phyloP scores from a whole-genome alignment of 257 asterid genomes.

The Ilex aquifolium region DNA sequence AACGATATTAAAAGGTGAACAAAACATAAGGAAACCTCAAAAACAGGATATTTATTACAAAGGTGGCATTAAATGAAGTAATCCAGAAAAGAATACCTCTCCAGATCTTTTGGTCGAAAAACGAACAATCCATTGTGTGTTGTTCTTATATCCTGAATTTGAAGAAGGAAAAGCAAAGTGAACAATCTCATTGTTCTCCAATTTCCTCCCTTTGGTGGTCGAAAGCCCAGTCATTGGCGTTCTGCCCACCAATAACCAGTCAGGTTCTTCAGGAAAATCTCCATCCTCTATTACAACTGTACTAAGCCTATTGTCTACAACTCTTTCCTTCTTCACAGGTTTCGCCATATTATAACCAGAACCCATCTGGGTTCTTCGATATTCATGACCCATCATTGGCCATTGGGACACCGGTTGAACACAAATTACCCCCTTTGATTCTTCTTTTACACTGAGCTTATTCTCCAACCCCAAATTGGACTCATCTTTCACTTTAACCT shows the following conservation, averaged over 20 bases:
- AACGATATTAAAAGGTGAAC: neutral
- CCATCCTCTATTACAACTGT: slow-evolving; percentile 65
- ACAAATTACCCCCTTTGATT: slow-evolving; percentile 20
- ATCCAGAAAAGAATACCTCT: slow-evolving; percentile 44
- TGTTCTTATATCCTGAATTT: slow-evolving; percentile 17
- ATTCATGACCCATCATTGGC: slow-evolving; percentile 34
- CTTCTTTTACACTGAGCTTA: slow-evolving; percentile 6
- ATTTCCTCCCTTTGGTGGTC: slow-evolving; percentile 70
- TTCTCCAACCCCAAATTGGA: neutral
- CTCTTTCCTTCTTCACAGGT: slow-evolving; percentile 17
- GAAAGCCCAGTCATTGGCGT: slow-evolving; percentile 61
- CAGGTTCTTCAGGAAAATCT: slow-evolving; percentile 64
- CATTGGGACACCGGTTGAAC: slow-evolving; percentile 45
- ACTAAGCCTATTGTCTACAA: slow-evolving; percentile 31
- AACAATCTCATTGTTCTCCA: slow-evolving; percentile 80
- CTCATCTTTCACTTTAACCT: neutral
- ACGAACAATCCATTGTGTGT: slow-evolving; percentile 44
- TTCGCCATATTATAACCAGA: slow-evolving; percentile 1
- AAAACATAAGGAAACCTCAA: neutral
- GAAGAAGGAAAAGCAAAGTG: slow-evolving; percentile 55
- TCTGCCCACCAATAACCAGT: slow-evolving; percentile 82
- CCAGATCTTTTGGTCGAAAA: slow-evolving; percentile 76
- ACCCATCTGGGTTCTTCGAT: slow-evolving; percentile 15
- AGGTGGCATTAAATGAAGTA: neutral
- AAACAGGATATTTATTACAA: neutral